phyloP scores from a whole-genome alignment of 169 alveolate species.

The Plasmodium falciparum region DNA sequence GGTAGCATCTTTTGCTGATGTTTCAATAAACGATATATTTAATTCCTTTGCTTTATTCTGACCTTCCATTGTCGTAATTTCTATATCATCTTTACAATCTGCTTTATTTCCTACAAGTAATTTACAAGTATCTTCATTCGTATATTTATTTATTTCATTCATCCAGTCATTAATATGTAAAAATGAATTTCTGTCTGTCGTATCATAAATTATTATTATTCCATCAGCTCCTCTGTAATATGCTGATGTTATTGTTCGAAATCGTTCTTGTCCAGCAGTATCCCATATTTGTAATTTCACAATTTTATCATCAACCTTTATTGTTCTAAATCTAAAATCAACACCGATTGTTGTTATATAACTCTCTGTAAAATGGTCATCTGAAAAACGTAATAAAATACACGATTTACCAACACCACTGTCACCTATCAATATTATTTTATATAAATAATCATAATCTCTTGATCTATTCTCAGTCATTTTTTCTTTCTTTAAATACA shows the following conservation, averaged over 20 bases:
- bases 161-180: constrained; percentile 94
- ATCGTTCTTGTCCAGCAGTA: constrained; percentile 98
- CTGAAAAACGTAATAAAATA: constrained; percentile 95
- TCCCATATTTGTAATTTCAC: constrained; percentile 97
- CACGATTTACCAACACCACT: constrained; percentile 99
- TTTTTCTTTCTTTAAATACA: background rate
- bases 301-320: constrained; percentile 92
- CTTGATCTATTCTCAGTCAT: constrained; percentile 55
- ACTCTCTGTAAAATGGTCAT: constrained; percentile 92
- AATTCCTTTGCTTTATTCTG: constrained; percentile 85
- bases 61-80: constrained; percentile 86
- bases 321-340: constrained; percentile 92
- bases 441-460: constrained; percentile 94
- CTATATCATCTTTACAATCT: constrained; percentile 88
- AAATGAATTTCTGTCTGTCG: constrained; percentile 88
- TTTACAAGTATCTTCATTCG: constrained; percentile 93
- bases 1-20: constrained; percentile 88
- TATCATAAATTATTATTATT: constrained; percentile 94
- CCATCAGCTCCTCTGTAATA: constrained; percentile 98
- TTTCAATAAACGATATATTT: constrained; percentile 86
- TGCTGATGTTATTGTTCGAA: constrained; percentile 95
- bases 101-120: constrained; percentile 97
- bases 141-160: constrained; percentile 94
- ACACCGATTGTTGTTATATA: constrained; percentile 92
- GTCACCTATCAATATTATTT: constrained; percentile 97